Conservation (phyloP, 176 grass and related monocot species). For the Dendrocalamus sinicus region DNA sequence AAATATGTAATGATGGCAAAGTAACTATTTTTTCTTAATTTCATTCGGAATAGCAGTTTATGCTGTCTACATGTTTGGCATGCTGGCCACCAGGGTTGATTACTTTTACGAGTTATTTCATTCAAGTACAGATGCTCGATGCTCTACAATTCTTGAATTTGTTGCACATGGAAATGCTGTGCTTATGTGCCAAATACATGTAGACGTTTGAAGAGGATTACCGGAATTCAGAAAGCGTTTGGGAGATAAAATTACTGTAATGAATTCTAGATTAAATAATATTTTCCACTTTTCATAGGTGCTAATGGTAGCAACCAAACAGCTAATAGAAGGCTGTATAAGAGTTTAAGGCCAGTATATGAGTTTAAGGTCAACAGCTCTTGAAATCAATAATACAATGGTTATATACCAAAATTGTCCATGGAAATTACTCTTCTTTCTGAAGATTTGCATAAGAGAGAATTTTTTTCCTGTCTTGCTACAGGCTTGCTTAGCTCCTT, state of each 20-base stretch:
- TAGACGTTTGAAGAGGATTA: neutral
- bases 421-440: neutral
- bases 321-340: neutral
- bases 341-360: neutral
- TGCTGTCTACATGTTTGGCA: neutral
- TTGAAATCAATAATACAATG: neutral
- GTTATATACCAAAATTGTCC: neutral
- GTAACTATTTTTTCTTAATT: neutral
- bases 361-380: neutral
- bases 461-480: neutral
- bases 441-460: neutral
- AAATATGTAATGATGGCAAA: neutral
- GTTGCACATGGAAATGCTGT: neutral
- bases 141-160: neutral
- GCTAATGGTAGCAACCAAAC: neutral
- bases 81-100: neutral
- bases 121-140: neutral
- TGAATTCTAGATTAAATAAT: neutral
- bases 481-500: conserved; percentile 6
- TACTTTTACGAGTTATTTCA: neutral
- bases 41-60: neutral
- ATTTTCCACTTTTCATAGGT: neutral
- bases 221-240: neutral
- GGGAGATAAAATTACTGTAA: neutral
- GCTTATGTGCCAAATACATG: neutral